These are phyloP conservation scores for Lathyrus sativus DNA, from an alignment of 306 rosid genomes.

Conservation along the genomic window DNA sequence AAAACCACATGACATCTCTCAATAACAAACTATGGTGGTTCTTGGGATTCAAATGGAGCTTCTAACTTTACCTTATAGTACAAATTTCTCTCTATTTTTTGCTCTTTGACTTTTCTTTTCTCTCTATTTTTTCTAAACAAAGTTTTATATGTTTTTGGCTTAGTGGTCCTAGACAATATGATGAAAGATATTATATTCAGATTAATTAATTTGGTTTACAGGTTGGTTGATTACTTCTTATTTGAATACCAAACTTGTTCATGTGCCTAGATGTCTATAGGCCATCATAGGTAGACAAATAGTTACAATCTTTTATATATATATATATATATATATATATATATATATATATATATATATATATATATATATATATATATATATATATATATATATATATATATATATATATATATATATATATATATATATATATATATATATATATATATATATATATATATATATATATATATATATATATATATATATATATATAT, in stretches of 20 bases:
- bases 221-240: conserved; percentile 32
- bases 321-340: too few relatives aligned
- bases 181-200: conserved; percentile 20
- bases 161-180: background rate
- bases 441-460: too few relatives aligned
- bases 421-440: too few relatives aligned
- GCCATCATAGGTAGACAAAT: conserved; percentile 21
- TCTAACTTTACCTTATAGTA: background rate
- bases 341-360: too few relatives aligned
- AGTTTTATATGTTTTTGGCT: conserved; percentile 15
- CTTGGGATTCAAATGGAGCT: conserved; percentile 23
- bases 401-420: too few relatives aligned
- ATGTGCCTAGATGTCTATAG: conserved; percentile 27
- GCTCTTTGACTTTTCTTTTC: background rate
- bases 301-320: conserved; percentile 22
- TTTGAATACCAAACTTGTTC: conserved; percentile 26
- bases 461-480: too few relatives aligned
- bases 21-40: conserved; percentile 1
- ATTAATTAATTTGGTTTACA: conserved; percentile 16
- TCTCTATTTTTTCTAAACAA: conserved; percentile 19
- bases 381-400: too few relatives aligned
- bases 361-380: too few relatives aligned
- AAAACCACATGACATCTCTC: conserved; percentile 24
- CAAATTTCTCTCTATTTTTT: background rate
- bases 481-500: too few relatives aligned